Base-by-base conservation (phyloP, 345 rosid genomes). In the Brassica carinata region DNA sequence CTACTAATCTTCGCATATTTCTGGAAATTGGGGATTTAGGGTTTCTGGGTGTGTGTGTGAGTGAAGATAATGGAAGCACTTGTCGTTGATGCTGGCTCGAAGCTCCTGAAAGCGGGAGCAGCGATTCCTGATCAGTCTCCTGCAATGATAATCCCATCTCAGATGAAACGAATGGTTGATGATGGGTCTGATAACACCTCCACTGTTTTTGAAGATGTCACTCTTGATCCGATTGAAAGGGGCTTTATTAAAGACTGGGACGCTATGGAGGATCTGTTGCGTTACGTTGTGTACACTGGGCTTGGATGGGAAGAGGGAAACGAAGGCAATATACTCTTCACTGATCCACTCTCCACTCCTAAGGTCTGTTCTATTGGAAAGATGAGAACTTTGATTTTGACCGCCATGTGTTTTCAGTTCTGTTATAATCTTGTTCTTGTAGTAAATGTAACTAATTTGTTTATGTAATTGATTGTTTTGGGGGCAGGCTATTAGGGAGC, bases 281-380 rank as follows among this genome's bases (percentile, higher is more conserved):
- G 90, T 2, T 93, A 96, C 86, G 95, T 96, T 82, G 81, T 96
- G 0, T 96, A 96, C 84, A 80, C 91, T 73, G 95, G 94, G 18
- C 94, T 96, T 77, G 99, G 94, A 57, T 96, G 99, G 99, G 99
- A 93, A 81, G 92, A 85, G 57, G 99, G 99, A 6, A 96, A 92
- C 63, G 99, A 96, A 86, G 99, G 99, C 14, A 98, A 96, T 72
- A 86, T 94, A 30, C 88, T 96, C 67, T 94, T 96, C 82, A 94
- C 99, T 0, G 99, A 96, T 82, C 97, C 99, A 4, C 90, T 96
- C 14, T 91, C 80, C 72, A 88, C 97, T 78, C 99, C 99, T 61
- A 96, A 96, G 99, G 99, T 96, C 73, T 55, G 4, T 34, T 40
- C 8, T 33, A n/a, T n/a, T n/a, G n/a, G n/a, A 78, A 71, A 13